Percentiles rank a stretch among this genome's conserved stretches.
These are phyloP conservation scores for Carpinus viminea DNA, from an alignment of 306 rosid genomes.

Conservation along the genomic window DNA sequence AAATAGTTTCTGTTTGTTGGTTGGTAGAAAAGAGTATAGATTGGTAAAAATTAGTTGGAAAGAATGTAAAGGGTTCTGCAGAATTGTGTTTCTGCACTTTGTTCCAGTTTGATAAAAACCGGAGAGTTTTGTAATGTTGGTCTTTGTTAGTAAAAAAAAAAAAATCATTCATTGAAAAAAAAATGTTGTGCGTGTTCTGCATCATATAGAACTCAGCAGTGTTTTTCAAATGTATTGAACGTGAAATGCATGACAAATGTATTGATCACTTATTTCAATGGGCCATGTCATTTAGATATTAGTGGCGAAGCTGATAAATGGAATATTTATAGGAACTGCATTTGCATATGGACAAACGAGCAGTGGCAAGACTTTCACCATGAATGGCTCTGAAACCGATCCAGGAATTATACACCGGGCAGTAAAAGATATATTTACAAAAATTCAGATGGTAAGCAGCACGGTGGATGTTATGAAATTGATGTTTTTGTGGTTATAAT, in stretches of 20 bases:
- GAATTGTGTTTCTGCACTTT: too few relatives aligned
- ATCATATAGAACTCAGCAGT: background rate
- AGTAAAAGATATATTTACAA: conserved; percentile 73
- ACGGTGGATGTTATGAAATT: conserved; percentile 3
- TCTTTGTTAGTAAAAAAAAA: too few relatives aligned
- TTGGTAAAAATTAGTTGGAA: too few relatives aligned
- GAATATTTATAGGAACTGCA: conserved; percentile 71
- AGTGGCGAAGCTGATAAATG: conserved; percentile 22
- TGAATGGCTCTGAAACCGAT: conserved; percentile 84
- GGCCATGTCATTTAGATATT: background rate
- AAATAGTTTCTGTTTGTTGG: too few relatives aligned
- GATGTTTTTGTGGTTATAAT: conserved; percentile 8
- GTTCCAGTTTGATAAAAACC: too few relatives aligned
- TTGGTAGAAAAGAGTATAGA: too few relatives aligned
- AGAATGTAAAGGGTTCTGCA: too few relatives aligned
- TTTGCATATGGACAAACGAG: conserved; percentile 99
- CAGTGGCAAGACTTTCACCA: conserved; percentile 98
- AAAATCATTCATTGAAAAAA: too few relatives aligned
- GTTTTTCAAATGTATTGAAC: background rate
- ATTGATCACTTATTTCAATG: background rate
- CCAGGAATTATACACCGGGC: conserved; percentile 83
- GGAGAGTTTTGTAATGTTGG: too few relatives aligned
- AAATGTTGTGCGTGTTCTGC: too few relatives aligned
- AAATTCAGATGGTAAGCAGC: conserved; percentile 58
- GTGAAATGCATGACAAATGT: background rate